Base-by-base conservation (phyloP, 2,329 filamentous ascomycete genomes). In the Aspergillus quadrilineatus region DNA sequence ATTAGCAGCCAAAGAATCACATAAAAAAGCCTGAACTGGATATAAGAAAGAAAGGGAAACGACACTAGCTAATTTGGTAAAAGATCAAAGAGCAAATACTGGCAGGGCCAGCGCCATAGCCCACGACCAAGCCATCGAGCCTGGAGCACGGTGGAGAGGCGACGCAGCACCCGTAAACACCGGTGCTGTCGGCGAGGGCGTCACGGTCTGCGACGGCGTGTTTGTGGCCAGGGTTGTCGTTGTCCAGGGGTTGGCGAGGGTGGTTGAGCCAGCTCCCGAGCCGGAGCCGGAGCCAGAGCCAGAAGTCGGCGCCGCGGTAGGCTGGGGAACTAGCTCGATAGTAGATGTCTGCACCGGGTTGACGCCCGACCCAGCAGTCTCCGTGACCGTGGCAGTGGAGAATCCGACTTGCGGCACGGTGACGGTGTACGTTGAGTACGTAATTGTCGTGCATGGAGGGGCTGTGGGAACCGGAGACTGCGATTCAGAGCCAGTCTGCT, bases 321-420 rank as follows among this genome's bases (percentile, higher is more conserved):
- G 55, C 22, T 53, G 64, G 1, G 70, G 73, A 32, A 72, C 62
- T n/a, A 74, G 63, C 3, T 67, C 71, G 47, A 75, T 62, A 7
- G 64, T 69, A 6, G 67, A 66, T 10, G 64, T 57, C 5, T 65
- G 43, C 28, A 57, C 50, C 6, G 55, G 34, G 17, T 32, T 47
- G 22, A 57, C 55, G 14, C 55, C 55, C 1, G 55, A 67, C 4
- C 50, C 50, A 28, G 36, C 50, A 6, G 50, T 53, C 4, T 63
- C 56, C 2, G 68, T 69, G 44, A 63, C 67, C 29, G 75, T 77
- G 34, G 68, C 67, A 28, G 75, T 77, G 30, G 69, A 67, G 60
- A 78, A 78, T 32, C 64, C 69, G 43, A 80, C 74, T 50, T 76
- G 73, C 1, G 78, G 78, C 12, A 80, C 75, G 22, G 76, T 77